Base-by-base conservation (phyloP, 352 stramenopile species). In the Pythium utonaiense region DNA sequence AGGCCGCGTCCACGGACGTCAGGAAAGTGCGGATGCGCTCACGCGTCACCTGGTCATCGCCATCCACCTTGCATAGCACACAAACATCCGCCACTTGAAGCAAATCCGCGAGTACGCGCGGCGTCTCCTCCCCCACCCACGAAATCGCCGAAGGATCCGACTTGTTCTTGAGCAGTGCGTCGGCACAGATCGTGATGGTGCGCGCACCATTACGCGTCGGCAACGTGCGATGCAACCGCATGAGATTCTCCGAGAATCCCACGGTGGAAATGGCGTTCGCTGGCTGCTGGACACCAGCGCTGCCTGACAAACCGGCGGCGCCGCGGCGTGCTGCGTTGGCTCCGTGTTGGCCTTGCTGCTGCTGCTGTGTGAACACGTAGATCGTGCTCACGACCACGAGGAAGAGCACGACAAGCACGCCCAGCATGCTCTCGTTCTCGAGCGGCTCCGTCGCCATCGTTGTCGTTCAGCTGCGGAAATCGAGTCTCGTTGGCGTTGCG, bases 291-390 rank as follows among this genome's bases (percentile, higher is more conserved):
- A 52, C 60, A 25, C 40, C 57, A 3, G 50, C 51, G 3, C 49
- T 59, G 3, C 38, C 59, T 5, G 48, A 27, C 7, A 63, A 53
- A 6, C 48, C 57, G 6, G 27, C 24, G 17, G 40, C 24, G 36
- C 55, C 56, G 12, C 27, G 55, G 17, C 42, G 53, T 5, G 5
- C 28, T 22, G 30, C 27, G 44, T 48, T 40, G 44, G 14, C 30
- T 45, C 30, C 58, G 36, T 42, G 48, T 64, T 40, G 55, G 16
- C 34, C 70, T 12, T 63, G 57, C n/a, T 75, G 77, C 57, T 82
- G 63, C 63, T 87, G 80, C 67, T 89, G 80, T 16, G 86, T 41
- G 53, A 86, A 88, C 13, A 91, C 75, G 67, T 91, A 91, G 45
- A 82, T 83, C 0, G 82, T 89, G 61, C 78, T 86, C 31, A 89